phyloP scores from a whole-genome alignment of 768 basidiomycete species.

The Mycena capillaripes region DNA sequence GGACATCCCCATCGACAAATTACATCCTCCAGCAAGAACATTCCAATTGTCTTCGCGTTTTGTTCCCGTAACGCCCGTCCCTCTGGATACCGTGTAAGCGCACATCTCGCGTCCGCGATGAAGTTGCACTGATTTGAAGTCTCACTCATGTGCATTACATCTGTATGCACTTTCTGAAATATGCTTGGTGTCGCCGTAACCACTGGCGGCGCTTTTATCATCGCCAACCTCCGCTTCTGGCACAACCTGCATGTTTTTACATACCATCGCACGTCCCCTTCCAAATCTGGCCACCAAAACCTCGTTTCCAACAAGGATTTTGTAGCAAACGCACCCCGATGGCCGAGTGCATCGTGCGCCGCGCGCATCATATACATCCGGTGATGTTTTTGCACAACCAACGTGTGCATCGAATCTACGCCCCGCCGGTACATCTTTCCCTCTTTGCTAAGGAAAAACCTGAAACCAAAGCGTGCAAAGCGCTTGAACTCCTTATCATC shows the following conservation, averaged over 20 bases:
- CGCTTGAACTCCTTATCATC: conserved; percentile 1
- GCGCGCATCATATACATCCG: conserved; percentile 20
- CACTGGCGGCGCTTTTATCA: background rate
- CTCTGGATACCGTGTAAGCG: background rate
- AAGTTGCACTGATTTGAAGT: background rate
- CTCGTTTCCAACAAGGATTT: conserved; percentile 16
- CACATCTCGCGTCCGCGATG: background rate
- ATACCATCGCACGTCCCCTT: conserved; percentile 47
- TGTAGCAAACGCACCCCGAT: conserved; percentile 32
- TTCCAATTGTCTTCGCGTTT: background rate
- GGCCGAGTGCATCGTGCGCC: conserved; percentile 37
- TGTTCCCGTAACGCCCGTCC: background rate
- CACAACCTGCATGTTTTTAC: background rate
- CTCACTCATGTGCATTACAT: no score
- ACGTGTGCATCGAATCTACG: background rate
- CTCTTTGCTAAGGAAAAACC: background rate
- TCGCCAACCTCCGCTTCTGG: background rate
- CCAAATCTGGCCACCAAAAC: conserved; percentile 42
- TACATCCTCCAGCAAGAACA: background rate
- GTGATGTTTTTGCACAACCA: no score
- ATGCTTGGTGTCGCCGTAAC: background rate
- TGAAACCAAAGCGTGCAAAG: background rate
- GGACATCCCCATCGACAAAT: background rate
- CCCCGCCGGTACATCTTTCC: conserved; percentile 13
- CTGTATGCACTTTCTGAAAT: background rate